A percentile compares a stretch with the other conserved stretches of the same genome.
phyloP scores from a whole-genome alignment of 164 flowering plant genomes.

The Liriodendron chinense region DNA sequence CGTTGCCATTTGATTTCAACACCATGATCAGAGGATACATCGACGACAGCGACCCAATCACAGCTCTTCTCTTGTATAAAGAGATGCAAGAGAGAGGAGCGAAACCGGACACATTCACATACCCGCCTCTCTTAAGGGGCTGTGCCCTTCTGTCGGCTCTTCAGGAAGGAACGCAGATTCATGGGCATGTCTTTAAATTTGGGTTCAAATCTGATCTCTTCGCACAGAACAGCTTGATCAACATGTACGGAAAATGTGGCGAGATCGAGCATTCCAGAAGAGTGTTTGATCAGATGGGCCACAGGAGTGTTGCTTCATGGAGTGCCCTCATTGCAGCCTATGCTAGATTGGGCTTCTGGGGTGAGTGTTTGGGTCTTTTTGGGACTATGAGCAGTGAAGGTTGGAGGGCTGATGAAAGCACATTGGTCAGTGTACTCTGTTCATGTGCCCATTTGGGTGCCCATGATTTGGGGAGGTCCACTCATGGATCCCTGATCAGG shows the following conservation, averaged over 20 bases:
- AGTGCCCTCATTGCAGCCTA: constrained; percentile 76
- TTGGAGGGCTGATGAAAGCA: constrained; percentile 77
- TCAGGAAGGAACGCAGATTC: constrained; percentile 60
- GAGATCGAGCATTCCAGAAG: constrained; percentile 33
- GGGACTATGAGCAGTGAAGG: constrained; percentile 44
- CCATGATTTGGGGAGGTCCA: constrained; percentile 54
- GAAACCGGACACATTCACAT: constrained; percentile 63
- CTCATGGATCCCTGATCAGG: constrained; percentile 56
- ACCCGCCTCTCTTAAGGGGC: constrained; percentile 63
- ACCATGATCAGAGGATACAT: constrained; percentile 71
- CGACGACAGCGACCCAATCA: constrained; percentile 30
- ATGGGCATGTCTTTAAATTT: constrained; percentile 61
- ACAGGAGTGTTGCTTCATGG: constrained; percentile 70
- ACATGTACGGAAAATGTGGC: constrained; percentile 72
- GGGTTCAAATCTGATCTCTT: constrained; percentile 57
- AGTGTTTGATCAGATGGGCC: constrained; percentile 54
- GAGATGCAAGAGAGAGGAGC: constrained; percentile 58
- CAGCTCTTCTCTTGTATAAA: constrained; percentile 41
- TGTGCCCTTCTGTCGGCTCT: constrained; percentile 41
- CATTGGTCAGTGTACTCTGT: constrained; percentile 60
- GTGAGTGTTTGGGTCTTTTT: constrained; percentile 52
- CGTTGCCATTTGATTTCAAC: constrained; percentile 59
- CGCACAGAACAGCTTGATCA: constrained; percentile 84
- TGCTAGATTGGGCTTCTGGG: constrained; percentile 57
- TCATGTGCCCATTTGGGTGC: constrained; percentile 70